phyloP scores from a whole-genome alignment of 2,329 filamentous ascomycete species.

The Ascochyta lentis region DNA sequence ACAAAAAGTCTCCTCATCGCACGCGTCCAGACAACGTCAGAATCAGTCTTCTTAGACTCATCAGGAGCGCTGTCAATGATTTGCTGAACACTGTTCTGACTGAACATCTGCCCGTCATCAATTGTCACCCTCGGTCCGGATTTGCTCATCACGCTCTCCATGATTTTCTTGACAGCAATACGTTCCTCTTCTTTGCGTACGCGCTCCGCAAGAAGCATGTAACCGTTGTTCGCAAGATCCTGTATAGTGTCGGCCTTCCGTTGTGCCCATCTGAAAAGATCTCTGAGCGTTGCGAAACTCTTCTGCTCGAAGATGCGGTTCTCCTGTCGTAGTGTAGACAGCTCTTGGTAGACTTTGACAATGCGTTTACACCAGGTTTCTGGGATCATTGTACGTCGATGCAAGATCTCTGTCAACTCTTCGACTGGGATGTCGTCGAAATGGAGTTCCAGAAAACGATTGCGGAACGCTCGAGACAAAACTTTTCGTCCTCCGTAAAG shows the following conservation, averaged over 20 bases:
- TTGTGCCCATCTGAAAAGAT: slow-evolving; percentile 94
- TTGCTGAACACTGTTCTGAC: slow-evolving; percentile 46
- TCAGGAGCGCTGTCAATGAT: slow-evolving; percentile 43
- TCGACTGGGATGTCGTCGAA: slow-evolving; percentile 98
- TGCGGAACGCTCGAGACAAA: slow-evolving; percentile 92
- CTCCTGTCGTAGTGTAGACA: slow-evolving; percentile 88
- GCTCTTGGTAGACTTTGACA: slow-evolving; percentile 90
- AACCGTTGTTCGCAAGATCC: slow-evolving; percentile 88
- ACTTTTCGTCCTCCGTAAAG: slow-evolving; percentile 94
- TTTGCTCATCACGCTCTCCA: slow-evolving; percentile 83
- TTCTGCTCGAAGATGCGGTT: slow-evolving; percentile 95
- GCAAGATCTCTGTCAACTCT: slow-evolving; percentile 89
- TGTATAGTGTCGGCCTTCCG: slow-evolving; percentile 84
- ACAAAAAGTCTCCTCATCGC: slow-evolving; percentile 93
- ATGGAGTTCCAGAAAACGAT: slow-evolving; percentile 94
- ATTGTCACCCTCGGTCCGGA: slow-evolving; percentile 70
- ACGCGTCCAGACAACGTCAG: slow-evolving; percentile 83
- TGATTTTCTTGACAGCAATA: slow-evolving; percentile 80
- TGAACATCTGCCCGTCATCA: slow-evolving; percentile 76
- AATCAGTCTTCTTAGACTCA: slow-evolving; percentile 21
- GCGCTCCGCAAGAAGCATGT: slow-evolving; percentile 93
- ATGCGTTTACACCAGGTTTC: slow-evolving; percentile 91
- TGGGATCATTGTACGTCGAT: slow-evolving; percentile 85
- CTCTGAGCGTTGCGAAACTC: slow-evolving; percentile 93
- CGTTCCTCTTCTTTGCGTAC: slow-evolving; percentile 92